Evolutionary conservation across 495 filamentous ascomycete species (phyloP).

Genomic region (Penicillium alfredii): DNA sequence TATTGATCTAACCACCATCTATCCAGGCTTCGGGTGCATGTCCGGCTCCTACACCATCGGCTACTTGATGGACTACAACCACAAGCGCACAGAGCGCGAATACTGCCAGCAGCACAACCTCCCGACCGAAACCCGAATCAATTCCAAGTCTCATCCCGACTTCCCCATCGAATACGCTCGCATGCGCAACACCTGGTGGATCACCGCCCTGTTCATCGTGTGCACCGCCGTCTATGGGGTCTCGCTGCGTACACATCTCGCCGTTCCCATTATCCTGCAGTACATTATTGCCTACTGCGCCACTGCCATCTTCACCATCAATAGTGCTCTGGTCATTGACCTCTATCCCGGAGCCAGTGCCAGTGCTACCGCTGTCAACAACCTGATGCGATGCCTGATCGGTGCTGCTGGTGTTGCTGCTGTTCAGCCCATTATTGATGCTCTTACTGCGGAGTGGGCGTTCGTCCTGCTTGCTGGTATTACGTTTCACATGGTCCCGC

Average conservation of each 20-base stretch:
- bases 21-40: constrained; percentile 31
- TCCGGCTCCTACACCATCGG: constrained; percentile 32
- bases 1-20: constrained; percentile 7
- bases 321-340: constrained; percentile 59
- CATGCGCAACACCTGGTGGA: constrained; percentile 42
- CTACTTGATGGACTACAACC: constrained; percentile 39
- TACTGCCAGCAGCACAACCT: constrained; percentile 35
- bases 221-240: constrained; percentile 26
- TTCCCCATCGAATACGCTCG: constrained; percentile 49
- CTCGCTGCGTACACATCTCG: constrained; percentile 34
- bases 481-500: constrained; percentile 27
- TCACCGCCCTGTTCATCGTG: constrained; percentile 30
- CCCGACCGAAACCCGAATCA: constrained; percentile 35
- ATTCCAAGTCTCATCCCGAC: constrained; percentile 35
- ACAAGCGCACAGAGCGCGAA: constrained; percentile 29
- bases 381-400: constrained; percentile 60
- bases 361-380: constrained; percentile 66
- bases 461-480: constrained; percentile 56
- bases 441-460: constrained; percentile 52
- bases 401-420: constrained; percentile 60
- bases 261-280: constrained; percentile 50
- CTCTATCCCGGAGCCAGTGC: constrained; percentile 55
- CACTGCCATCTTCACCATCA: constrained; percentile 48
- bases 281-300: constrained; percentile 46
- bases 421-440: constrained; percentile 57